Percentiles rank a stretch among this genome's conserved stretches.
Conservation (phyloP, 2,329 filamentous ascomycete genomes). For the Xylaria sp. region DNA sequence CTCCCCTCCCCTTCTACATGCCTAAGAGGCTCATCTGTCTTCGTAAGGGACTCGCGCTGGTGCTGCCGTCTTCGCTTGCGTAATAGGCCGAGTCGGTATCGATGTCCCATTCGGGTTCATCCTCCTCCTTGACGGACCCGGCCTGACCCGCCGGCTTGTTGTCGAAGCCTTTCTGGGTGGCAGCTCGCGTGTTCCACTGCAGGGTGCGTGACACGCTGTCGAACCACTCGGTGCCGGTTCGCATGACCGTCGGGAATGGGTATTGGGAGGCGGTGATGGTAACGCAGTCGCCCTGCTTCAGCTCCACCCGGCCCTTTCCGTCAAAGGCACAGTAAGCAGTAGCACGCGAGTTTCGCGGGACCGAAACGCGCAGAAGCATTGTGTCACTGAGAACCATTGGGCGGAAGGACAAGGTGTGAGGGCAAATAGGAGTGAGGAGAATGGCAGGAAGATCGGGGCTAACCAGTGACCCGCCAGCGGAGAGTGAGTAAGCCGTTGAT, state of each 20-base stretch:
- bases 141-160: conserved; percentile 50
- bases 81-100: conserved; percentile 80
- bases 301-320: conserved; percentile 91
- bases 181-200: conserved; percentile 92
- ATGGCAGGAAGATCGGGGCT: conserved; percentile 97
- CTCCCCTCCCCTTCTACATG: no score
- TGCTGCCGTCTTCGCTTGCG: conserved; percentile 73
- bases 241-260: conserved; percentile 94
- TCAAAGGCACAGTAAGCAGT: conserved; percentile 98
- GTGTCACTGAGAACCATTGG: conserved; percentile 98
- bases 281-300: conserved; percentile 91
- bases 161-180: conserved; percentile 88
- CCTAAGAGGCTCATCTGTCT: conserved; percentile 75
- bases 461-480: conserved; percentile 91
- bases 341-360: conserved; percentile 82
- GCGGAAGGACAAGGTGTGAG: conserved; percentile 93
- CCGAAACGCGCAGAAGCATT: conserved; percentile 84
- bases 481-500: conserved; percentile 93
- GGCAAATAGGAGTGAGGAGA: conserved; percentile 94
- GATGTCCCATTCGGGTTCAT: conserved; percentile 82
- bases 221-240: conserved; percentile 92
- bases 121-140: conserved; percentile 52
- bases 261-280: conserved; percentile 96
- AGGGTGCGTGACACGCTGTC: conserved; percentile 90
- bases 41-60: conserved; percentile 67